Base-by-base conservation (phyloP, 495 filamentous ascomycete genomes). In the Xylaria bambusicola region DNA sequence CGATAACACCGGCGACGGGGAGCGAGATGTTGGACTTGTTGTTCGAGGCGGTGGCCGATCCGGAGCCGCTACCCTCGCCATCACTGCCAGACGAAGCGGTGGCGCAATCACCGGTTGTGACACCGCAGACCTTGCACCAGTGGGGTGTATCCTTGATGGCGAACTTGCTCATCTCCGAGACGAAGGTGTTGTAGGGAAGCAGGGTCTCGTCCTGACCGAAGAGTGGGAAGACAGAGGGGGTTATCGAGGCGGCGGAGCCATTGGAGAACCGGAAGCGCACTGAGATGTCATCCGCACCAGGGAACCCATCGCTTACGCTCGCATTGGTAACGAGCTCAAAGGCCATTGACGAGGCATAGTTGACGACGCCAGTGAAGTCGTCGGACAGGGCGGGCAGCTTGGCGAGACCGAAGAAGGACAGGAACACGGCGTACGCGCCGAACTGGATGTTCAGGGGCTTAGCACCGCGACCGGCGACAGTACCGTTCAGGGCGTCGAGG, bases 241-340 rank as follows among this genome's bases (percentile, higher is more conserved):
- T 1, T 5, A 57, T 20, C 26, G 70, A 72, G 18, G 78, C 71
- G n/a, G 81, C 80, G 13, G 88, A 88, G 42, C 88, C 88, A 68
- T 95, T 95, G 64, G 84, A 81, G 71, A 93, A 84, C 10, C 89
- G 72, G 74, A 93, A 92, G 38, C 91, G 84, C 27, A 96, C 87
- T 60, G 78, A 84, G 36, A 93, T 77, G 42, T 90, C 79, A 18
- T 81, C 73, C 6, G 68, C 62, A 31, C 66, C 65, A 0, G 88
- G 87, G 80, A 88, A 69, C 61, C 67, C 15, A 63, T 66, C n/a
- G 64, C 71, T 60, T 1, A 67, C 63, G 31, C 67, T 60, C 60
- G 76, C 66, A 72, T 82, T 71, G 61, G 88, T 91, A 64, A 88
- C 86, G 7, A 96, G 80, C 75, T 96, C 91, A 60, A 93, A 88